phyloP scores from a whole-genome alignment of 331 rosid genomes.

The Arachis monticola region DNA sequence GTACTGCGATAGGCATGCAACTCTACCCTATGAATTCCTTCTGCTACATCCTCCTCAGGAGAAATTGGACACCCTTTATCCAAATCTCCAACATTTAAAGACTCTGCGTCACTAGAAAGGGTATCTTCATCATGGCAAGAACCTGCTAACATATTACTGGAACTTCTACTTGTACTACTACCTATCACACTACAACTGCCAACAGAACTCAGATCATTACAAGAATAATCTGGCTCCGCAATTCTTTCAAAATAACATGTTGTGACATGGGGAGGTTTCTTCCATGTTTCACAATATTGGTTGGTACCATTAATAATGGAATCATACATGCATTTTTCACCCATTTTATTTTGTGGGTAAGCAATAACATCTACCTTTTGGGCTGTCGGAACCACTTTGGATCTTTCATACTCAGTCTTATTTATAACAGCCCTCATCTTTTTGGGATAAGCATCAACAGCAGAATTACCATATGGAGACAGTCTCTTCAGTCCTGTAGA shows the following conservation, averaged over 20 bases:
- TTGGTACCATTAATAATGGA: constrained; percentile 53
- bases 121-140: constrained; percentile 54
- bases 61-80: constrained; percentile 49
- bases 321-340: constrained; percentile 61
- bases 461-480: constrained; percentile 49
- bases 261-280: constrained; percentile 42
- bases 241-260: constrained; percentile 52
- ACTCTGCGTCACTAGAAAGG: constrained; percentile 70
- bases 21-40: constrained; percentile 75
- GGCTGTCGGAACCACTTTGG: constrained; percentile 36
- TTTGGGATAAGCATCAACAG: constrained; percentile 53
- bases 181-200: constrained; percentile 82
- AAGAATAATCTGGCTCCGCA: constrained; percentile 52
- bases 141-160: constrained; percentile 54
- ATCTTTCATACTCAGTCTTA: constrained; percentile 43
- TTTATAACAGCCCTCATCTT: constrained; percentile 60
- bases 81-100: constrained; percentile 51
- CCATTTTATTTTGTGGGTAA: constrained; percentile 64
- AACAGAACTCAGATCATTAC: constrained; percentile 71
- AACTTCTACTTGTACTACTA: constrained; percentile 45
- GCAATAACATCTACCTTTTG: constrained; percentile 82
- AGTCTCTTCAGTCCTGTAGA: constrained; percentile 61
- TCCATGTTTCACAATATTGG: constrained; percentile 51
- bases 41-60: constrained; percentile 49
- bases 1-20: constrained; percentile 68